Evolutionary conservation across 371 early-diverging fungal genomes (phyloP).

Genomic region (Coemansia sp.): DNA sequence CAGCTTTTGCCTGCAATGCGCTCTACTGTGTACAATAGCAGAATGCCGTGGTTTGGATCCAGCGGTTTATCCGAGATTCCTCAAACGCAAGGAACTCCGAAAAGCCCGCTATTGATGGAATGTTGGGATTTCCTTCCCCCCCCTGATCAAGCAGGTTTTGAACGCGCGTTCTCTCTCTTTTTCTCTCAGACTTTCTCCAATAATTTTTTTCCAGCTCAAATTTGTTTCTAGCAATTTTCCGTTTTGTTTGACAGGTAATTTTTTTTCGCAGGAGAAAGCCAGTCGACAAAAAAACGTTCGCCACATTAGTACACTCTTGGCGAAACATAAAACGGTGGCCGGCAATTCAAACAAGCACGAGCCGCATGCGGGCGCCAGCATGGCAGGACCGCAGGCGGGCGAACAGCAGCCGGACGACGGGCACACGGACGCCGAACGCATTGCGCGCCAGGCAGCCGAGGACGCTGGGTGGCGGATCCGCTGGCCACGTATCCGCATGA

Average conservation of each 20-base stretch:
- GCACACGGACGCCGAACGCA: conserved; percentile 24
- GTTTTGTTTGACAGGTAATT: no score
- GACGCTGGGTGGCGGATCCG: conserved; percentile 45
- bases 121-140: no score
- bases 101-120: no score
- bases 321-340: conserved; percentile 1
- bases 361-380: conserved; percentile 1
- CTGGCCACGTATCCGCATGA: conserved; percentile 49
- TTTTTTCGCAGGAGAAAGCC: background rate
- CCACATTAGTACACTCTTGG: no score
- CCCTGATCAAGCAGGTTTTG: conserved; percentile 1
- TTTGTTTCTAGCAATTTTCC: background rate
- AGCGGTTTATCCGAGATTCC: no score
- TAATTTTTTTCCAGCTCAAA: background rate
- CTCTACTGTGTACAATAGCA: background rate
- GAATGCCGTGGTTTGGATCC: no score
- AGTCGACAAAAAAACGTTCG: background rate
- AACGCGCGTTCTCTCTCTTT: background rate
- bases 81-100: no score
- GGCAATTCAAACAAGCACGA: background rate
- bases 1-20: conserved; percentile 53
- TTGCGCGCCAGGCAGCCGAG: conserved; percentile 37
- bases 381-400: background rate
- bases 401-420: background rate
- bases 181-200: conserved; percentile 2